Evolutionary conservation across 805 yeast genomes (phyloP), one percentile per base, ranked within the genome.

Genomic region (Pichia exigua): DNA sequence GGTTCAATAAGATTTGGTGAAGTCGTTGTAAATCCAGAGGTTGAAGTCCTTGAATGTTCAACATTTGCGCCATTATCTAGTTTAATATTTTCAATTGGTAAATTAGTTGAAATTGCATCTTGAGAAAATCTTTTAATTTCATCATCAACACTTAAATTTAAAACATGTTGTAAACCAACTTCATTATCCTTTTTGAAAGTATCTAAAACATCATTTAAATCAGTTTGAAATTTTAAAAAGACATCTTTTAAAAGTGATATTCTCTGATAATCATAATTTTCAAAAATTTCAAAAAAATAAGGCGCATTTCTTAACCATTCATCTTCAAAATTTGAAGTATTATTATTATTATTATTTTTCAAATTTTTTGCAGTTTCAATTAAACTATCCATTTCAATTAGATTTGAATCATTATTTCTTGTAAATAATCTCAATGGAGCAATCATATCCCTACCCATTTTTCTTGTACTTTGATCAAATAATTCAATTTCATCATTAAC

Each of bases 251-350:
- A 71, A 52, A 81, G 75, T 54, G 68, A 73, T 66, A 79, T 74
- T 69, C 87, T 81, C 66, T 71, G 70, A 61, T 71, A 75, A 64
- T 89, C 95, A 58, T 84, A 81, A 55, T 73, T 74, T 62, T 88
- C 94, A 64, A 89, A 84, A 57, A 80, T 79, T 58, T 83, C 83
- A 62, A 87, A 85, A 43, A 85, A 79, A 50, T 76, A 80, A 2
- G 95, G 92, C 2, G 94, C 92, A 64, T 83, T 82, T 49, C 78
- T 71, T 55, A 82, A 83, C 96, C 96, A 89, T 59, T 79, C 77
- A 38, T 72, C 72, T 49, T 77, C 81, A 32, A 80, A 75, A 46
- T 68, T 65, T 46, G 71, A 66, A 56, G 70, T 77, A 7, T 45
- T 46, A 24, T 58, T 61, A 4, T 51, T 42, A 7, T 45, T 46